These are phyloP conservation scores for Helotiales sp. DNA, from an alignment of 2,329 filamentous ascomycete genomes.

Conservation along the genomic window DNA sequence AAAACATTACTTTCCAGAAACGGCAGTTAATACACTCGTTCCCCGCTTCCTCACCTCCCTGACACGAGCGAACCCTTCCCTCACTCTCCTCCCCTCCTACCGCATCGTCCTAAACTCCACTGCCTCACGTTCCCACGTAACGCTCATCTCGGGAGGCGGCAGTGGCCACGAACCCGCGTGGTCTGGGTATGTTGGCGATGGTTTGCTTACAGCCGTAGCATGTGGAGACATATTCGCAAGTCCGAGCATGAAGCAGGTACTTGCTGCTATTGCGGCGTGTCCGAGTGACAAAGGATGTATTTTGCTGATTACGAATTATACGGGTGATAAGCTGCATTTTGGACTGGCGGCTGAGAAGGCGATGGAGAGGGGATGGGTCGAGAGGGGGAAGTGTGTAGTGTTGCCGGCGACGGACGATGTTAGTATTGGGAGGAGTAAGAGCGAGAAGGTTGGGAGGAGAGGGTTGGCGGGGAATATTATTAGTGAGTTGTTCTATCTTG, in stretches of 20 bases:
- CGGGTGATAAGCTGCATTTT: constrained; percentile 51
- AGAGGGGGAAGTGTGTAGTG: constrained; percentile 46
- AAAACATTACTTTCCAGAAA: constrained; percentile 59
- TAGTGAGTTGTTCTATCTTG: constrained; percentile 36
- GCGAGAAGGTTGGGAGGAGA: constrained; percentile 61
- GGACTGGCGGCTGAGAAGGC: constrained; percentile 48
- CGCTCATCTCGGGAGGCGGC: constrained; percentile 40
- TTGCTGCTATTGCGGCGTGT: constrained; percentile 60
- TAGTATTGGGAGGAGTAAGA: constrained; percentile 61
- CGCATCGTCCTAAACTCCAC: constrained; percentile 54
- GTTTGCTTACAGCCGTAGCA: constrained; percentile 65
- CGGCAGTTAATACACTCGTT: constrained; percentile 52
- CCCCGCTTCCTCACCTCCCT: constrained; percentile 54
- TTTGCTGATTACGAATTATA: constrained; percentile 64
- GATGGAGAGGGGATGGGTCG: constrained; percentile 53
- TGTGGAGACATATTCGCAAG: constrained; percentile 68
- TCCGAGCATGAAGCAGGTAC: constrained; percentile 66
- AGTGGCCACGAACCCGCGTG: constrained; percentile 54
- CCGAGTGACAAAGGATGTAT: constrained; percentile 62
- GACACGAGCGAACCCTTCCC: constrained; percentile 50
- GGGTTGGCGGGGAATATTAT: constrained; percentile 67
- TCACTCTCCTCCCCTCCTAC: constrained; percentile 51
- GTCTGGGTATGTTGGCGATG: constrained; percentile 66
- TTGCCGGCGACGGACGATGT: constrained; percentile 70
- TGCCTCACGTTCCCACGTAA: constrained; percentile 41